A percentile compares a stretch with the other conserved stretches of the same genome.
Evolutionary conservation across 2,329 filamentous ascomycete genomes (phyloP).

Genomic region (Venturia carpophila): DNA sequence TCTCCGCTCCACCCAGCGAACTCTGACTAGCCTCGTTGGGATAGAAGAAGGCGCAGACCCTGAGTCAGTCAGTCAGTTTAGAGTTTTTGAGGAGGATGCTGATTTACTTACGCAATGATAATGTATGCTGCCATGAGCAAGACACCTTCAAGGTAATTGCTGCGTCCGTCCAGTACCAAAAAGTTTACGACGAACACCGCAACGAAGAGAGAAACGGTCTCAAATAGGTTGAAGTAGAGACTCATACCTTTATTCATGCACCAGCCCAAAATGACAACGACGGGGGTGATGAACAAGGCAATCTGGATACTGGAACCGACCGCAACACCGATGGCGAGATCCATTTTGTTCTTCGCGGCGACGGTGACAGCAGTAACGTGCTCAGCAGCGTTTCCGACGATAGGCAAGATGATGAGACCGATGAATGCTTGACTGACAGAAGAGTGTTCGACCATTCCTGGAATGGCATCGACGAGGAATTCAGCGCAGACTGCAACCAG

Average conservation of each 20-base stretch:
- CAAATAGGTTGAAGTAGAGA: constrained; percentile 54
- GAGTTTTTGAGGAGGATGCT: neutral
- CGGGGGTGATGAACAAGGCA: constrained; percentile 58
- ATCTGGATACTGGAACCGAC: constrained; percentile 77
- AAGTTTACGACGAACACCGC: constrained; percentile 81
- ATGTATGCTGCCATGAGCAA: constrained; percentile 69
- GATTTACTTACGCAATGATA: constrained; percentile 57
- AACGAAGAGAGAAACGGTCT: constrained; percentile 68
- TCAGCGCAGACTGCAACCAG: constrained; percentile 58
- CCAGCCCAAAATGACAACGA: constrained; percentile 73
- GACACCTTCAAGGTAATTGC: constrained; percentile 73
- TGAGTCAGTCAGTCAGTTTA: constrained; percentile 17
- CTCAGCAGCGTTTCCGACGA: constrained; percentile 77
- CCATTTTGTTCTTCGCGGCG: constrained; percentile 78
- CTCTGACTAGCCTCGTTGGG: constrained; percentile 37
- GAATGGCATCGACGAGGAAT: constrained; percentile 68
- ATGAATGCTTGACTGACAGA: constrained; percentile 65
- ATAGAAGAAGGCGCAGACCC: constrained; percentile 43
- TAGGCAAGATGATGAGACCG: constrained; percentile 70
- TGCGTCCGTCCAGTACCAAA: constrained; percentile 72
- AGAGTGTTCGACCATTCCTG: constrained; percentile 54
- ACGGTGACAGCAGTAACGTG: constrained; percentile 75
- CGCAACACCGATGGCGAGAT: constrained; percentile 71
- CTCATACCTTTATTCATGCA: constrained; percentile 65
- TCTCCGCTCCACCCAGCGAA: constrained; percentile 32